phyloP scores from a whole-genome alignment of 139 green algal genomes.

The Chlorella sp. region DNA sequence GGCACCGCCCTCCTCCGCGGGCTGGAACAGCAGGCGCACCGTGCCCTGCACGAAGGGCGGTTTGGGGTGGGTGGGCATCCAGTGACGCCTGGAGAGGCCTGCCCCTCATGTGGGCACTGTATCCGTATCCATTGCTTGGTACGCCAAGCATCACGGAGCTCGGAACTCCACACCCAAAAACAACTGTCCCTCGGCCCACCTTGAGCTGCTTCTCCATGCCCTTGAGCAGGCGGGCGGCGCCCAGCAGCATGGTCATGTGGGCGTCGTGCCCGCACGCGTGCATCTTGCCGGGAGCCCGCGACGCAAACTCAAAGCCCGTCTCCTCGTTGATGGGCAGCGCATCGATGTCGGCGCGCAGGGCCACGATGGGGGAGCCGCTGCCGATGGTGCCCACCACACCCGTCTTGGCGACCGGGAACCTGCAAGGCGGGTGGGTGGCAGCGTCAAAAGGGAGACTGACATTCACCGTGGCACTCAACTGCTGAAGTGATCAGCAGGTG shows the following conservation, averaged over 20 bases:
- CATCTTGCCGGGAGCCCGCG: slow-evolving; percentile 63
- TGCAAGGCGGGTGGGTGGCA: background rate
- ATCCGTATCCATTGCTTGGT: no score
- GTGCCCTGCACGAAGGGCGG: slow-evolving; percentile 54
- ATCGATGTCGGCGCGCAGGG: slow-evolving; percentile 90
- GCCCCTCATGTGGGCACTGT: no score
- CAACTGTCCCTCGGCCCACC: background rate
- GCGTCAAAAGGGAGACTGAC: no score
- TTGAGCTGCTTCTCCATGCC: slow-evolving; percentile 40
- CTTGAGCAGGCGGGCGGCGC: slow-evolving; percentile 82
- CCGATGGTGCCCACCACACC: slow-evolving; percentile 84
- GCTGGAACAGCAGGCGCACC: slow-evolving; percentile 93
- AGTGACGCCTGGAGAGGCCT: no score
- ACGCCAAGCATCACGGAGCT: no score
- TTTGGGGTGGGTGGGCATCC: background rate
- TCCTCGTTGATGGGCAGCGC: slow-evolving; percentile 79
- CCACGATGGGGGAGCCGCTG: slow-evolving; percentile 66
- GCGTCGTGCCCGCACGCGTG: slow-evolving; percentile 93
- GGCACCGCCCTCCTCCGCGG: slow-evolving; percentile 87
- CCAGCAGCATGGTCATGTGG: slow-evolving; percentile 89
- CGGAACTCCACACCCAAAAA: no score
- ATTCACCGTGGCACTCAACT: no score
- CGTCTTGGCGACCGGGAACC: slow-evolving; percentile 63
- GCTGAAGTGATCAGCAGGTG: background rate
- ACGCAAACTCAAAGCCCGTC: slow-evolving; percentile 32